Evolutionary conservation across 2,329 filamentous ascomycete genomes (phyloP).

Genomic region (Albophoma yamanashiensis): DNA sequence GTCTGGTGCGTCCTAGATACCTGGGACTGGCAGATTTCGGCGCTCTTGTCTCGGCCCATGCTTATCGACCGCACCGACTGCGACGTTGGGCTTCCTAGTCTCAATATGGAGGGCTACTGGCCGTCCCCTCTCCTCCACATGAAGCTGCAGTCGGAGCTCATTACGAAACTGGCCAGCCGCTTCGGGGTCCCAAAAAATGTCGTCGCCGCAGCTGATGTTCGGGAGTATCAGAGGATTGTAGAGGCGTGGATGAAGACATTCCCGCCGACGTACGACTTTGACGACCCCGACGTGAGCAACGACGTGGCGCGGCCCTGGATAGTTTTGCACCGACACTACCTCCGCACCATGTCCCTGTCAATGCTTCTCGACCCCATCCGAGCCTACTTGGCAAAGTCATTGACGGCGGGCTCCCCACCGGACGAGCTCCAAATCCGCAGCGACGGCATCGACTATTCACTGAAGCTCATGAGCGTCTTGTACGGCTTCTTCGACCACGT

Average conservation of each 20-base stretch:
- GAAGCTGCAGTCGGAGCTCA: conserved; percentile 24
- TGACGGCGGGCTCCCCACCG: conserved; percentile 13
- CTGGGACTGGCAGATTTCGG: conserved; percentile 28
- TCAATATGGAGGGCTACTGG: conserved; percentile 19
- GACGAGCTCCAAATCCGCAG: conserved; percentile 26
- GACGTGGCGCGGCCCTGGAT: conserved; percentile 31
- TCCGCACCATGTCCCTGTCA: conserved; percentile 32
- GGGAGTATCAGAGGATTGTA: conserved; percentile 21
- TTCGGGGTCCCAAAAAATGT: conserved; percentile 21
- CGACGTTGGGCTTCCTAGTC: conserved; percentile 19
- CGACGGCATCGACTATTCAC: conserved; percentile 30
- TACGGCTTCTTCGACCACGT: conserved; percentile 30
- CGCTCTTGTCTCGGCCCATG: conserved; percentile 20
- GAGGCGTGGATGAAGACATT: conserved; percentile 32
- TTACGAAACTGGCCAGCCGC: conserved; percentile 16
- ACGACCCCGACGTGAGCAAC: conserved; percentile 27
- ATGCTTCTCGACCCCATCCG: conserved; percentile 35
- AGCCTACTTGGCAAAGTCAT: conserved; percentile 28
- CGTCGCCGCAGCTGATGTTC: conserved; percentile 15
- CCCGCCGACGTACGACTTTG: conserved; percentile 26
- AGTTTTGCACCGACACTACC: conserved; percentile 31
- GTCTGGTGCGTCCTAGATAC: conserved; percentile 25
- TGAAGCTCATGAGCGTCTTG: conserved; percentile 30
- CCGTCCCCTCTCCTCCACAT: conserved; percentile 23
- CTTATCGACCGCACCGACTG: conserved; percentile 23